A percentile compares a stretch with the other conserved stretches of the same genome.
Conservation (phyloP, 2,329 filamentous ascomycete species). For the Fusarium kyushuense region DNA sequence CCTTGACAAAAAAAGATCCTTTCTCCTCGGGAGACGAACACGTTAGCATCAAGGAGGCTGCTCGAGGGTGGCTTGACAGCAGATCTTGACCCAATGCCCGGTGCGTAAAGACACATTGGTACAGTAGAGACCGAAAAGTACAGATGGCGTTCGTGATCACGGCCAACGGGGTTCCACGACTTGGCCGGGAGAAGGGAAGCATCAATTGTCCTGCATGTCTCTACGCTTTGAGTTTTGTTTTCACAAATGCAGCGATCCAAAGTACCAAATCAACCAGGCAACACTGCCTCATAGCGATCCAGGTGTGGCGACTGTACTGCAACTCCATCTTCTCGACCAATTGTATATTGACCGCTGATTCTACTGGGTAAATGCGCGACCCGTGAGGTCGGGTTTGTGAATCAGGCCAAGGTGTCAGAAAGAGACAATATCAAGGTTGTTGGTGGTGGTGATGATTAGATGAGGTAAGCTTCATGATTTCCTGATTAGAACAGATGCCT, state of each 20-base stretch:
- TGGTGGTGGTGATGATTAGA: constrained; percentile 16
- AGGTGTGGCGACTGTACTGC: not conserved
- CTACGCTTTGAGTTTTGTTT: constrained; percentile 5
- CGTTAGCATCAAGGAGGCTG: constrained; percentile 21
- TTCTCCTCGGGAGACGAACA: constrained; percentile 33
- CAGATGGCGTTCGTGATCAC: constrained; percentile 33
- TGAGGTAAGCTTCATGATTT: constrained; percentile 21
- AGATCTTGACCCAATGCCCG: constrained; percentile 33
- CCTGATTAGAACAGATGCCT: constrained; percentile 11
- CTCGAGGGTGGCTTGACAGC: constrained; percentile 25
- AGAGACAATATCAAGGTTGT: constrained; percentile 7
- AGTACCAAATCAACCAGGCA: constrained; percentile 1
- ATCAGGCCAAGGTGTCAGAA: constrained; percentile 15
- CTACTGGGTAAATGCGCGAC: constrained; percentile 19
- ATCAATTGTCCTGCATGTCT: constrained; percentile 11
- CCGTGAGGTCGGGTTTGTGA: constrained; percentile 17
- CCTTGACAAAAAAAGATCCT: constrained; percentile 11
- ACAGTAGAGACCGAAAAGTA: constrained; percentile 37
- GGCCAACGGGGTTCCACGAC: constrained; percentile 32
- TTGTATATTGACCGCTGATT: not conserved
- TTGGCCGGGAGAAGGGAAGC: constrained; percentile 9
- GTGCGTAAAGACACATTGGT: constrained; percentile 22
- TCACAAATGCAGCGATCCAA: not conserved
- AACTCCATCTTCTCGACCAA: constrained; percentile 4
- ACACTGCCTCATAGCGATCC: not conserved